phyloP scores from a whole-genome alignment of 2,329 filamentous ascomycete genomes.

The Scedosporium aurantiacum region DNA sequence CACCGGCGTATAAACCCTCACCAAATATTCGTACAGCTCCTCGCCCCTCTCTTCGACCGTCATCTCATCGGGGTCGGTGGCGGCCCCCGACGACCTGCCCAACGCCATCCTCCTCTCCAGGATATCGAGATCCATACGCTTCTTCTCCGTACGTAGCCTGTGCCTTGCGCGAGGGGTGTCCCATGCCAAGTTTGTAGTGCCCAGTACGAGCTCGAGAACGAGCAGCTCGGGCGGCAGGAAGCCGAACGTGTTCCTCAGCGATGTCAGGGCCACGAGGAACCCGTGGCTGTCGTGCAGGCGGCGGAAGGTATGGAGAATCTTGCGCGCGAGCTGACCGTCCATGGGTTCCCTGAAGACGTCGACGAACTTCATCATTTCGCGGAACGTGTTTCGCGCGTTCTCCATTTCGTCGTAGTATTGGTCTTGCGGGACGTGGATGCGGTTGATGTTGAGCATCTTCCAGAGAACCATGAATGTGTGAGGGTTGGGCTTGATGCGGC shows the following conservation, averaged over 20 bases:
- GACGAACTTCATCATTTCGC: constrained; percentile 36
- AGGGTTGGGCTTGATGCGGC: constrained; percentile 47
- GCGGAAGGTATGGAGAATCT: constrained; percentile 39
- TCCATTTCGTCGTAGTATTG: constrained; percentile 19
- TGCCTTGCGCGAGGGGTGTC: constrained; percentile 27
- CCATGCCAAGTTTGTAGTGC: constrained; percentile 31
- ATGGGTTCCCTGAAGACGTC: constrained; percentile 29
- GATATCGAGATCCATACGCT: constrained; percentile 29
- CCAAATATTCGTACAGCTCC: constrained; percentile 32
- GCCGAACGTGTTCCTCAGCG: constrained; percentile 29
- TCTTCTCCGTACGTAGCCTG: constrained; percentile 30
- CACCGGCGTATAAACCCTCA: constrained; percentile 25
- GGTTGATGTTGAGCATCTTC: constrained; percentile 44
- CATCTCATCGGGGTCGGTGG: constrained; percentile 22
- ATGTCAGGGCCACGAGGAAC: constrained; percentile 32
- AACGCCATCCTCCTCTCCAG: constrained; percentile 12
- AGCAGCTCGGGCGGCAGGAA: constrained; percentile 34
- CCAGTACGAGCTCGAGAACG: constrained; percentile 34
- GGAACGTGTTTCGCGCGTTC: constrained; percentile 31
- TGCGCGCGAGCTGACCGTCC: constrained; percentile 35
- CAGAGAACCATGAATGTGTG: constrained; percentile 61
- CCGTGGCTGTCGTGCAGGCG: constrained; percentile 32
- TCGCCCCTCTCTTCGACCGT: constrained; percentile 23
- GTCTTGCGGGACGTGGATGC: constrained; percentile 23
- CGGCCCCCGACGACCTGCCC: constrained; percentile 8